These are phyloP conservation scores for Russula compacta DNA, from an alignment of 768 basidiomycete genomes.

Conservation along the genomic window DNA sequence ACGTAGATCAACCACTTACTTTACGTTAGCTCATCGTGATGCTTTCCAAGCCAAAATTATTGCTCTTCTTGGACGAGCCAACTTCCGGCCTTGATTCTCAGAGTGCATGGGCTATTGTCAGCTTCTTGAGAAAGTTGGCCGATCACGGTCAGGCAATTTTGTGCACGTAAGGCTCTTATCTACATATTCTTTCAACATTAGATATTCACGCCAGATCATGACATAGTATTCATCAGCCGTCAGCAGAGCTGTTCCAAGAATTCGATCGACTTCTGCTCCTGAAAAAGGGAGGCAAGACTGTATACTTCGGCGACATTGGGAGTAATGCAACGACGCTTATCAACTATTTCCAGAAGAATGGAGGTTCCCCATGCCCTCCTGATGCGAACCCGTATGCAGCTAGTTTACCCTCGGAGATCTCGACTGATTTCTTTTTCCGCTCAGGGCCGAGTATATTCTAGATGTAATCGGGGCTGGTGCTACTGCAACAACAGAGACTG, in stretches of 20 bases:
- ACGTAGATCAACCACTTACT: neutral
- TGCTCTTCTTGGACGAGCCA: constrained; percentile 85
- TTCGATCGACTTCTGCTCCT: constrained; percentile 77
- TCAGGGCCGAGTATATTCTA: constrained; percentile 40
- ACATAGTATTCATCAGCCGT: constrained; percentile 48
- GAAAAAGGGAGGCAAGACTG: constrained; percentile 62
- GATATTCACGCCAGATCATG: neutral
- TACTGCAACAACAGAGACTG: constrained; percentile 32
- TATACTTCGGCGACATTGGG: constrained; percentile 66
- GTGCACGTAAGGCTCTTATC: constrained; percentile 56
- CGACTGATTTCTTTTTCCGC: neutral
- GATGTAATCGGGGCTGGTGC: constrained; percentile 51
- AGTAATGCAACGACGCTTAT: constrained; percentile 50
- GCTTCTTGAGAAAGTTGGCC: constrained; percentile 67
- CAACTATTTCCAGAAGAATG: constrained; percentile 67
- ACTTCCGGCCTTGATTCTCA: constrained; percentile 82
- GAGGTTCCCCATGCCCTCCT: constrained; percentile 50
- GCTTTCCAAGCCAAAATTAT: constrained; percentile 50
- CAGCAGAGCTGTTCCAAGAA: constrained; percentile 74
- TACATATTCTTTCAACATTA: neutral
- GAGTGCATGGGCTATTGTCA: constrained; percentile 75
- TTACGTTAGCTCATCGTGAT: neutral
- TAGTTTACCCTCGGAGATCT: neutral
- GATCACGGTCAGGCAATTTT: constrained; percentile 79
- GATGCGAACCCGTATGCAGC: constrained; percentile 55